phyloP scores from a whole-genome alignment of 345 rosid species.

The Microcos paniculata region DNA sequence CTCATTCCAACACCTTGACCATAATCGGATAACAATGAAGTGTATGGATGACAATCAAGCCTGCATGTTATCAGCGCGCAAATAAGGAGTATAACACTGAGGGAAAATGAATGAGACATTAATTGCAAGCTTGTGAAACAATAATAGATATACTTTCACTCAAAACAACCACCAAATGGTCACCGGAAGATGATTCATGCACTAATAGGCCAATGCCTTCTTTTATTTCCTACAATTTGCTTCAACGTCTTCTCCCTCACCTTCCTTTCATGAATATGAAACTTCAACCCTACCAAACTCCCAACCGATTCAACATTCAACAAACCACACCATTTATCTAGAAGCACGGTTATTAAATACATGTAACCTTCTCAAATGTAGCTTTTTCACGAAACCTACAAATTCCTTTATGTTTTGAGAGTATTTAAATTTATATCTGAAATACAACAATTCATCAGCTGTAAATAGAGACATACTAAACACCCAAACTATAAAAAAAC shows the following conservation, averaged over 20 bases:
- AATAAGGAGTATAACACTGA: background rate
- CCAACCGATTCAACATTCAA: background rate
- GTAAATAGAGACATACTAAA: background rate
- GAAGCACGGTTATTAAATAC: background rate
- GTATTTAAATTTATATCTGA: background rate
- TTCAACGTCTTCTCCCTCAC: background rate
- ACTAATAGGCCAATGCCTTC: background rate
- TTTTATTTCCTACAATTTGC: background rate
- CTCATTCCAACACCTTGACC: background rate
- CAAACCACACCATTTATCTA: background rate
- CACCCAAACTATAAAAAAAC: background rate
- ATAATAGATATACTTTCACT: background rate
- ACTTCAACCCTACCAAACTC: background rate
- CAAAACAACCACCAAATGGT: background rate
- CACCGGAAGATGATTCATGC: background rate
- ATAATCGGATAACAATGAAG: background rate
- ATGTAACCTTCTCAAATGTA: background rate
- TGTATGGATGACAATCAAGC: background rate
- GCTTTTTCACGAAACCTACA: background rate
- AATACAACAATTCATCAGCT: background rate
- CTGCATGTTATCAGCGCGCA: background rate
- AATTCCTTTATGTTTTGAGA: background rate
- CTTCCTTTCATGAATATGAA: background rate
- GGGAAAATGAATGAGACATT: background rate
- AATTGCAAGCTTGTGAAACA: background rate